Evolutionary conservation across 2,329 filamentous ascomycete species (phyloP).

Genomic region (Cryphonectria parasitica): DNA sequence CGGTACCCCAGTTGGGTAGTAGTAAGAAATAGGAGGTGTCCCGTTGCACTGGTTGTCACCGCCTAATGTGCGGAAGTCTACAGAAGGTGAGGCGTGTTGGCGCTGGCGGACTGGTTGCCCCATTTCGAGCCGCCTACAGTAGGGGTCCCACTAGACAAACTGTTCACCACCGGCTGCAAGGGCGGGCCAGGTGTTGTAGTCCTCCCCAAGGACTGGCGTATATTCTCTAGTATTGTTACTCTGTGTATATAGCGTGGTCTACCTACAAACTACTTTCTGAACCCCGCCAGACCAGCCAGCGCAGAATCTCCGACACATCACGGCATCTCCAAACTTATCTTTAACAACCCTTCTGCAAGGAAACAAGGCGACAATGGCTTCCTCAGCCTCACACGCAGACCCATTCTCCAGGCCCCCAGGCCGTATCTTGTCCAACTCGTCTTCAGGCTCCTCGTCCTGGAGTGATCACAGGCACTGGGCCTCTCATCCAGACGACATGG

Average conservation of each 20-base stretch:
- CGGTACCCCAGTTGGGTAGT: not conserved
- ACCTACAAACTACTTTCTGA: not conserved
- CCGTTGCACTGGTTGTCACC: not conserved
- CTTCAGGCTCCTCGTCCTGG: constrained; percentile 36
- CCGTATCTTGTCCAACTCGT: constrained; percentile 18
- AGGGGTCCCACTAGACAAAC: not conserved
- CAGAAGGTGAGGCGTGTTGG: not conserved
- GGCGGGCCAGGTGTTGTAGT: not conserved
- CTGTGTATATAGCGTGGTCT: not conserved
- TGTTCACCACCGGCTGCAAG: not conserved
- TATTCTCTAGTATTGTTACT: not conserved
- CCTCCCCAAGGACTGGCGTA: not conserved
- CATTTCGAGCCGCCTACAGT: constrained; percentile 3
- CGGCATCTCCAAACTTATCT: not conserved
- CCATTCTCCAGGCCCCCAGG: constrained; percentile 23
- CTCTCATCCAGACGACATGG: constrained; percentile 25
- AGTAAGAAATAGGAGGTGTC: not conserved
- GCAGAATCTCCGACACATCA: no score
- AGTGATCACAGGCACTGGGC: constrained; percentile 40
- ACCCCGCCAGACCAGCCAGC: not conserved
- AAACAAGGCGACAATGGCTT: constrained; percentile 4
- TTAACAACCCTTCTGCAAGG: not conserved
- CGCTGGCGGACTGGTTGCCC: constrained; percentile 9
- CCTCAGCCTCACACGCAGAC: constrained; percentile 22
- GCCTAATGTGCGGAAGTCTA: not conserved